Conservation (phyloP, 225 moss, liverwort and hornwort genomes). For the Ulota crispa region DNA sequence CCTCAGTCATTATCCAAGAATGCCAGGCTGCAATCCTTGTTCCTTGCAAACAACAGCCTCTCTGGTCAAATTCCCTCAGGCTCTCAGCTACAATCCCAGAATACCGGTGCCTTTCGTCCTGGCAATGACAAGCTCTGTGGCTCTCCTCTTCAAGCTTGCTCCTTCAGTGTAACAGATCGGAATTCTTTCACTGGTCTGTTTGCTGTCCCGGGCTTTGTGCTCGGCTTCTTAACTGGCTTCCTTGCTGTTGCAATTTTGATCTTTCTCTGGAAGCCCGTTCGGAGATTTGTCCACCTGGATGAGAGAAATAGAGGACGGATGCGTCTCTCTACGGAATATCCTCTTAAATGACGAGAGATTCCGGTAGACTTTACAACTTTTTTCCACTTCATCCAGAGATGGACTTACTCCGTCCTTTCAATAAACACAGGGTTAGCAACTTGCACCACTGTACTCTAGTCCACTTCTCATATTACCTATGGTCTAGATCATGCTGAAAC, state of each 20-base stretch:
- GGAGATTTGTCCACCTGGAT: slow-evolving; percentile 15
- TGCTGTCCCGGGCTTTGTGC: slow-evolving; percentile 29
- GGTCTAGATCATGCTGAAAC: background rate
- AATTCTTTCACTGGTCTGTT: slow-evolving; percentile 34
- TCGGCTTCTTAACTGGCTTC: slow-evolving; percentile 41
- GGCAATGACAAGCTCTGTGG: slow-evolving; percentile 39
- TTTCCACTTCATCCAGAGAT: background rate
- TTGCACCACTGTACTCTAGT: background rate
- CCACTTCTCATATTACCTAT: background rate
- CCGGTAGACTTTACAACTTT: background rate
- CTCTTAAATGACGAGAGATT: background rate
- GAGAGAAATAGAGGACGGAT: background rate
- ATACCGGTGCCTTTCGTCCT: slow-evolving; percentile 16
- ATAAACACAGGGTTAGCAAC: background rate
- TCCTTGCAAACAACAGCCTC: slow-evolving; percentile 44
- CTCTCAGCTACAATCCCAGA: slow-evolving; percentile 36
- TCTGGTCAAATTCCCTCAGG: slow-evolving; percentile 36
- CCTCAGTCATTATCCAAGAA: slow-evolving; percentile 28
- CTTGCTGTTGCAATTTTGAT: slow-evolving; percentile 14
- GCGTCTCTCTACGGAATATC: background rate
- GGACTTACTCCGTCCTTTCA: background rate
- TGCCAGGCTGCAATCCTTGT: slow-evolving; percentile 19
- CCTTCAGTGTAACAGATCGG: background rate
- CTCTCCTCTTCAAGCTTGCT: slow-evolving; percentile 33
- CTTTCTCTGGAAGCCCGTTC: slow-evolving; percentile 29